Evolutionary conservation across 2,329 filamentous ascomycete genomes (phyloP).

Genomic region (Clonostachys rhizophaga): DNA sequence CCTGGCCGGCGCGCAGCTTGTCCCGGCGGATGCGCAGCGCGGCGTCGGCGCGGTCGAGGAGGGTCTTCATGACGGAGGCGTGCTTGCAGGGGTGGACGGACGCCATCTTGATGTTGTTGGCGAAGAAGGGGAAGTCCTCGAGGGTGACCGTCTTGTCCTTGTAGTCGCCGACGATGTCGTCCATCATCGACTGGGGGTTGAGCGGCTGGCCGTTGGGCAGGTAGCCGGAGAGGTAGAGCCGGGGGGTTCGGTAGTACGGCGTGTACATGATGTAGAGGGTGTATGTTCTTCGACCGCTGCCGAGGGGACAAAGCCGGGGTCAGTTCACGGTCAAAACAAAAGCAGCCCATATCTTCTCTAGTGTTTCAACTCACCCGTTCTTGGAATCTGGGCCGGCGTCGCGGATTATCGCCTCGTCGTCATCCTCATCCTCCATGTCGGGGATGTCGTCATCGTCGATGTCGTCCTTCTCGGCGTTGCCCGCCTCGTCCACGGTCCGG

Average conservation of each 20-base stretch:
- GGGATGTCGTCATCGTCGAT: slow-evolving; percentile 79
- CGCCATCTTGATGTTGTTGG: slow-evolving; percentile 89
- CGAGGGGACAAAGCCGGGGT: background rate
- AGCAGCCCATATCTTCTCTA: too few relatives aligned
- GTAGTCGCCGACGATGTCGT: slow-evolving; percentile 94
- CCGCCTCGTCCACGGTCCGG: slow-evolving; percentile 82
- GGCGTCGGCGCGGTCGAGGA: slow-evolving; percentile 91
- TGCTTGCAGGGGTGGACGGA: slow-evolving; percentile 97
- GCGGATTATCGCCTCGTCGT: slow-evolving; percentile 92
- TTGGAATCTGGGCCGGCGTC: slow-evolving; percentile 52
- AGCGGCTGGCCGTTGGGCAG: slow-evolving; percentile 74
- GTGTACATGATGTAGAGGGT: slow-evolving; percentile 98
- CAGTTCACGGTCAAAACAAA: too few relatives aligned
- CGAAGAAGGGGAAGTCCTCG: slow-evolving; percentile 95
- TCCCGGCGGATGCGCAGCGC: slow-evolving; percentile 84
- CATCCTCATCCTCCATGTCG: slow-evolving; percentile 98
- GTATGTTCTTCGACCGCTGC: slow-evolving; percentile 83
- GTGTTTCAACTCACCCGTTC: slow-evolving; percentile 30
- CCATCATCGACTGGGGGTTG: slow-evolving; percentile 84
- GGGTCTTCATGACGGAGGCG: slow-evolving; percentile 94
- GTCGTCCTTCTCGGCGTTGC: slow-evolving; percentile 74
- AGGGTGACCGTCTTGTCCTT: slow-evolving; percentile 98
- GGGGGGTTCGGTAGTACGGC: slow-evolving; percentile 92
- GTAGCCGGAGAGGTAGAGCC: slow-evolving; percentile 93
- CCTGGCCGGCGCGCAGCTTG: slow-evolving; percentile 64